phyloP scores from a whole-genome alignment of 768 basidiomycete genomes.

The Suillus cothurnatus region DNA sequence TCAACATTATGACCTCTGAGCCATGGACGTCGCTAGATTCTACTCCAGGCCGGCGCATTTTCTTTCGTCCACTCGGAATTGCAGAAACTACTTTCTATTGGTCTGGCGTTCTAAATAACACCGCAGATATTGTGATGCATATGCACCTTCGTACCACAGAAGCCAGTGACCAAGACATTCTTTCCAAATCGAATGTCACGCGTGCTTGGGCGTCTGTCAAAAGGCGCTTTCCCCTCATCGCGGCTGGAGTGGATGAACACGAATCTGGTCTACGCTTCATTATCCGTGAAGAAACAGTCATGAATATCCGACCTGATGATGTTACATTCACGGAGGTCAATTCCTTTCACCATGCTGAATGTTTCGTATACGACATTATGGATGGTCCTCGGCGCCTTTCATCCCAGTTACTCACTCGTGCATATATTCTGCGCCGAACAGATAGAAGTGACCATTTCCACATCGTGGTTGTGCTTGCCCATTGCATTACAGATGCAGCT shows the following conservation, averaged over 20 bases:
- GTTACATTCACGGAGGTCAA: constrained; percentile 36
- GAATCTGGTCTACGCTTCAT: constrained; percentile 37
- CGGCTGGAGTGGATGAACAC: constrained; percentile 39
- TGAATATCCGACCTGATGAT: constrained; percentile 35
- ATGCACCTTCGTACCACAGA: constrained; percentile 35
- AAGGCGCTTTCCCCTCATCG: constrained; percentile 51
- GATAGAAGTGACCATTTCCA: constrained; percentile 42
- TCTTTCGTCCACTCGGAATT: constrained; percentile 38
- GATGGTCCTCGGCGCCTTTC: constrained; percentile 41
- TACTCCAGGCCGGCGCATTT: constrained; percentile 13
- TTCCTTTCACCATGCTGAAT: constrained; percentile 39
- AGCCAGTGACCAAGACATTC: constrained; percentile 18
- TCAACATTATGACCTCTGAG: not conserved
- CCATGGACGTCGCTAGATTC: constrained; percentile 10
- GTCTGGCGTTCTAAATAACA: constrained; percentile 41
- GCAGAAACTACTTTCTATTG: constrained; percentile 43
- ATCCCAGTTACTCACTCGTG: constrained; percentile 42
- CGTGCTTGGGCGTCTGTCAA: constrained; percentile 51
- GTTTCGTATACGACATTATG: constrained; percentile 33
- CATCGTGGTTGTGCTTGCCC: constrained; percentile 47
- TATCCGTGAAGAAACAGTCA: constrained; percentile 40
- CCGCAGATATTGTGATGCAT: constrained; percentile 45
- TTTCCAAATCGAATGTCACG: constrained; percentile 34
- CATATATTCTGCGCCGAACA: constrained; percentile 42
- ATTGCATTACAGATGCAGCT: constrained; percentile 54